Evolutionary conservation across 1,284 basidiomycete species (phyloP), one percentile per base, ranked within the genome.

Genomic region (Wolfiporia cocos): DNA sequence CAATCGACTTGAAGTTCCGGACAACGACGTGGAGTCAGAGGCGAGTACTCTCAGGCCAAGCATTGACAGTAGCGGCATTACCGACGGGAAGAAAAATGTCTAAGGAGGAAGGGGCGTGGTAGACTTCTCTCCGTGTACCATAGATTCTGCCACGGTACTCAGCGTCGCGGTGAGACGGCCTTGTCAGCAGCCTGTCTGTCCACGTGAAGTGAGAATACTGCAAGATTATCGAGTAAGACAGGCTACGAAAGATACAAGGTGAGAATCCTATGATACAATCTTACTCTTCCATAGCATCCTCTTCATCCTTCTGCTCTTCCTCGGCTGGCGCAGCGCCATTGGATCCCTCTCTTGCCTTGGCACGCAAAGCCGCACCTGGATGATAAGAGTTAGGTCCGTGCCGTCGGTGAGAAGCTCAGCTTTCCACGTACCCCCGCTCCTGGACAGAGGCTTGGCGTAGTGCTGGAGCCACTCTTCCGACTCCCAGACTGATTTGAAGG

Each of bases 391-490:
- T 42, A 43, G 49, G 51, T 38, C 30, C 39, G 24, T 36, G 35
- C 28, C 22, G 4, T 42, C 42, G 41, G 39, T 22, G 45, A 44
- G 37, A 47, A 41, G 39, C 33, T 44, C 17, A 26, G 18, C 32
- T 24, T 15, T 26, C 28, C 41, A 50, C 71, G 43, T 49, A 81
- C 85, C 84, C 64, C 84, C 83, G 53, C 79, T 81, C 51, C 81
- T 69, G 26, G 74, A 69, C 34, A 88, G 65, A 4, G 86, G 84
- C 54, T 87, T 86, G 10, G 81, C 76, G 57, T 88, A 67, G 50
- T 80, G 68, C 57, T 76, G 69, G 22, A 90, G 67, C 87, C 87
- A 90, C 49, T 90, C 87, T 59, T 90, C 87, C 2, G 83, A 85
- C 59, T 90, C 86, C 86, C 86, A 90, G 49, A 90, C 86, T 89